These are phyloP conservation scores for Pugionium cornutum DNA, from an alignment of 345 rosid genomes.

Conservation along the genomic window DNA sequence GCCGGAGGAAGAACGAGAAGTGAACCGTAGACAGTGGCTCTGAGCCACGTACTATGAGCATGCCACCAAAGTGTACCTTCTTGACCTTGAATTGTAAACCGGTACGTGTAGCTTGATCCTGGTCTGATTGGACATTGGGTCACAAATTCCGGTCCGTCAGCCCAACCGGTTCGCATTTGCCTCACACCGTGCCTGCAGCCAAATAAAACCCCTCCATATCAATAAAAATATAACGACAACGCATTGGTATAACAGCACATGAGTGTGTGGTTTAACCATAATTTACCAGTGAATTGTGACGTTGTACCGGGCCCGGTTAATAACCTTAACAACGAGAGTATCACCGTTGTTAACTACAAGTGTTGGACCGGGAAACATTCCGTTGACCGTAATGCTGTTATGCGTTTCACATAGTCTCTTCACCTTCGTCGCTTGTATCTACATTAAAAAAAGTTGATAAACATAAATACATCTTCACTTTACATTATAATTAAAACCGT, in stretches of 20 bases:
- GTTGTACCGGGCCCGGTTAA: constrained; percentile 71
- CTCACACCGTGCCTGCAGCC: constrained; percentile 79
- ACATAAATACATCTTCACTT: too few relatives aligned
- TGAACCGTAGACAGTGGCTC: constrained; percentile 95
- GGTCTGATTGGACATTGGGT: constrained; percentile 97
- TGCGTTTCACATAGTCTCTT: constrained; percentile 92
- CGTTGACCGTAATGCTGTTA: constrained; percentile 77
- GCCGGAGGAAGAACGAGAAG: constrained; percentile 66
- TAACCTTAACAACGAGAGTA: constrained; percentile 65
- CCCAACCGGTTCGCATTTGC: constrained; percentile 91
- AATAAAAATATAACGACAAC: not conserved
- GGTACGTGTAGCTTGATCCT: constrained; percentile 79
- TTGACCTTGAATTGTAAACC: constrained; percentile 85
- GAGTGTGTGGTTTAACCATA: not conserved
- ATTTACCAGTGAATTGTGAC: constrained; percentile 85
- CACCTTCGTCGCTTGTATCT: constrained; percentile 87
- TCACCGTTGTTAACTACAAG: constrained; percentile 80
- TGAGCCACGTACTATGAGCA: constrained; percentile 96
- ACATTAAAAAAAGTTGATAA: not conserved
- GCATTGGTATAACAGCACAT: not conserved
- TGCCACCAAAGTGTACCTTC: constrained; percentile 99
- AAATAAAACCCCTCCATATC: not conserved
- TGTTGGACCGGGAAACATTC: constrained; percentile 92
- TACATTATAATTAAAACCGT: not conserved
- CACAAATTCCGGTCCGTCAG: constrained; percentile 93